phyloP scores from a whole-genome alignment of 73 alveolate species.

The Halteria grandinella region DNA sequence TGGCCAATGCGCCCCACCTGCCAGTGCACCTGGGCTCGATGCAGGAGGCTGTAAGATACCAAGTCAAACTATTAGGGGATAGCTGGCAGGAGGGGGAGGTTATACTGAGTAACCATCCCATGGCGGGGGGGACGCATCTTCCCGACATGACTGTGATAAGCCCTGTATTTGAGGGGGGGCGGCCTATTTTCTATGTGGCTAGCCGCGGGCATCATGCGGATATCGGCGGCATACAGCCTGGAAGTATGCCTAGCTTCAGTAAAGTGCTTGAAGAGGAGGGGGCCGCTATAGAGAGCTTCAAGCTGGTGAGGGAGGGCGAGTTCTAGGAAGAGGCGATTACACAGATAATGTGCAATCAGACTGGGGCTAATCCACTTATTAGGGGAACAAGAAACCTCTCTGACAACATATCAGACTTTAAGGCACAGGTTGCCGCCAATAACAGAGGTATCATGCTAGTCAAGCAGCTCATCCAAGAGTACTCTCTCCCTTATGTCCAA shows the following conservation, averaged over 20 bases:
- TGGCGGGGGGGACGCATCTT: conserved; percentile 91
- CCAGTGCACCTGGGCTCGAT: conserved; percentile 95
- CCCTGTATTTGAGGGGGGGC: conserved; percentile 77
- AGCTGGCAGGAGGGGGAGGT: conserved; percentile 87
- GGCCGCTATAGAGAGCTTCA: conserved; percentile 68
- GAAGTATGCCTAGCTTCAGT: conserved; percentile 92
- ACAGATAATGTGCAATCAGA: conserved; percentile 57
- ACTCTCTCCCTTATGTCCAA: conserved; percentile 72
- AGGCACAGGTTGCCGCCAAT: conserved; percentile 92
- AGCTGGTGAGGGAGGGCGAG: conserved; percentile 71
- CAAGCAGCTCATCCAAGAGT: conserved; percentile 69
- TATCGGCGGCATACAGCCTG: conserved; percentile 93
- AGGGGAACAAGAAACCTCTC: conserved; percentile 75
- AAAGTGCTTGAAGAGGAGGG: conserved; percentile 78
- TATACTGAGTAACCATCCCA: conserved; percentile 85
- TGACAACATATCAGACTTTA: conserved; percentile 81
- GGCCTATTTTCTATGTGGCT: conserved; percentile 86
- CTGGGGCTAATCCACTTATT: conserved; percentile 52
- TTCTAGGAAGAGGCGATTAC: conserved; percentile 72
- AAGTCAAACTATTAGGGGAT: conserved; percentile 66
- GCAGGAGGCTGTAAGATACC: conserved; percentile 88
- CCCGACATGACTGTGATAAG: conserved; percentile 95
- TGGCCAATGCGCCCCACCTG: conserved; percentile 95
- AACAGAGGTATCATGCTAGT: conserved; percentile 83
- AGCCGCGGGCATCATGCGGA: conserved; percentile 96